phyloP scores from a whole-genome alignment of 352 stramenopile species.

The Aphanomyces astaci region DNA sequence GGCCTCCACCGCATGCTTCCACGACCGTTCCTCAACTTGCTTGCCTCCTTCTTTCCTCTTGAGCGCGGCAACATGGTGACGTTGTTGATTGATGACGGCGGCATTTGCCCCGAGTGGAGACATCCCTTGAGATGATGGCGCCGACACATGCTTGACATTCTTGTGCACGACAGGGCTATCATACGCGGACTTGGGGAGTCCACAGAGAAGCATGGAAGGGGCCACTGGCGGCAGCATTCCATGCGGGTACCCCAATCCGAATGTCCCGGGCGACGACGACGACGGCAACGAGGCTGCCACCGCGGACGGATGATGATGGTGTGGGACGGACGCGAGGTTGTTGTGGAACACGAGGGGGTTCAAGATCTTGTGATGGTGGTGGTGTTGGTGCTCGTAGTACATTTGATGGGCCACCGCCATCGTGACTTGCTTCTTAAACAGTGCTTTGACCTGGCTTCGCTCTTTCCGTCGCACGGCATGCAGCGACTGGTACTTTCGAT shows the following conservation, averaged over 20 bases:
- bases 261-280: background rate
- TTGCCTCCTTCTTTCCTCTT: conserved; percentile 26
- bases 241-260: conserved; percentile 23
- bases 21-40: background rate
- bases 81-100: background rate
- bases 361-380: conserved; percentile 66
- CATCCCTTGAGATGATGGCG: background rate
- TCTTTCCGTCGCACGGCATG: conserved; percentile 69
- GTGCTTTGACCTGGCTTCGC: conserved; percentile 61
- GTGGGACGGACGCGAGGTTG: background rate
- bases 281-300: background rate
- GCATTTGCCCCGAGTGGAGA: background rate
- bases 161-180: conserved; percentile 17
- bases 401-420: conserved; percentile 73
- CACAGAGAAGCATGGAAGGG: conserved; percentile 23
- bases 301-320: background rate
- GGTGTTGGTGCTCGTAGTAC: conserved; percentile 72
- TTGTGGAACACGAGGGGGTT: conserved; percentile 28
- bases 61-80: background rate
- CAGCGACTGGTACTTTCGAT: conserved; percentile 82
- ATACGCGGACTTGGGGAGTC: conserved; percentile 42
- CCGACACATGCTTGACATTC: background rate
- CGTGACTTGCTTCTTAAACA: conserved; percentile 75
- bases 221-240: conserved; percentile 1
- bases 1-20: conserved; percentile 33